Base-by-base conservation (phyloP, 371 early-diverging fungal genomes). In the Apophysomyces sp. region DNA sequence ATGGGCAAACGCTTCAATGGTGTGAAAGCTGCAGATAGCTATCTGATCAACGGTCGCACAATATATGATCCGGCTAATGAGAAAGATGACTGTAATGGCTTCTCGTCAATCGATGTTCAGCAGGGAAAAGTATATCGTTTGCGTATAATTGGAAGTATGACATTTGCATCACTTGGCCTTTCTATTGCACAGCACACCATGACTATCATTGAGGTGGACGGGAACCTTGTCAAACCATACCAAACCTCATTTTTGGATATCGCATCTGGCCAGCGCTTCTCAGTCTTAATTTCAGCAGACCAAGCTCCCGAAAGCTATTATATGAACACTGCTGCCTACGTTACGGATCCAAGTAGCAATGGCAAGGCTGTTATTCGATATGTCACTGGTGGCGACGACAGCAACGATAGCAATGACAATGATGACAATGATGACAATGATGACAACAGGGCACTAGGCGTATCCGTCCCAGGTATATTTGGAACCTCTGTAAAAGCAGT, bases 141-240 rank as follows among this genome's bases (percentile, higher is more conserved):
- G 4, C 67, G 80, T 26, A 61, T 80, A 28, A 80, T 80, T 63
- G 80, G 80, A 8, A 56, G 61, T 4, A 63, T 63, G 13, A 68
- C 65, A 0, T 77, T 75, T 21, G 26, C 69, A n/a, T 64, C 73
- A 7, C 31, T 78, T 4, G 71, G 71, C 28, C 49, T 78, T 9
- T 67, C 67, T n/a, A 74, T 82, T 54, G 70, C 72, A 8, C 52
- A 65, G 0, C 82, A 81, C 36, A 67, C 60, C 9, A 69, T 81
- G 73, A 81, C 82, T 0, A 52, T 80, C 12, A 80, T 80, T 27
- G 80, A 80, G 58, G 72, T 76, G 0, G 81, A 81, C 52, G 81
- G 81, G n/a, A 63, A 29, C 4, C 51, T 58, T 16, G 29, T 68
- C 7, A 40, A 65, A 26, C 63, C 63, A 15, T 63, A 49, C 28